A percentile compares a stretch with the other conserved stretches of the same genome.
These are phyloP conservation scores for Haberlea rhodopensis DNA, from an alignment of 257 asterid species.

Conservation along the genomic window DNA sequence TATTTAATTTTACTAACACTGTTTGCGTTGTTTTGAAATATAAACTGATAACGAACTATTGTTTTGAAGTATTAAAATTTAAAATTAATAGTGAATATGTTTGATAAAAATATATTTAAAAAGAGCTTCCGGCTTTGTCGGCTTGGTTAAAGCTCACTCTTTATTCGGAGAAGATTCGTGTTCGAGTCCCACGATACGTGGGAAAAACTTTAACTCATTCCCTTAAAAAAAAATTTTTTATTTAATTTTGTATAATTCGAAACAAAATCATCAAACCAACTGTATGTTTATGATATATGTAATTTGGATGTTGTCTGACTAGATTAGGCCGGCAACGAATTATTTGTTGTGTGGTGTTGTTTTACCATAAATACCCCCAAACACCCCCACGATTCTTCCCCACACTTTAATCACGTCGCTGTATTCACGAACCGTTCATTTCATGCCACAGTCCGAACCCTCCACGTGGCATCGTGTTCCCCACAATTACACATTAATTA, in stretches of 20 bases:
- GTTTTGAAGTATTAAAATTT: too few species aligned
- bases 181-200: too few species aligned
- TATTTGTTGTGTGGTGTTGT: neutral
- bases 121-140: too few species aligned
- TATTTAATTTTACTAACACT: neutral
- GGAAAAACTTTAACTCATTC: too few species aligned
- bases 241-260: too few species aligned
- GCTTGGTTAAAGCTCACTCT: too few species aligned
- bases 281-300: neutral
- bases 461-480: conserved; percentile 25
- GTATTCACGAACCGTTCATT: neutral
- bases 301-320: conserved; percentile 15
- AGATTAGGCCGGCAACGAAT: neutral
- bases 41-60: too few species aligned
- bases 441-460: neutral
- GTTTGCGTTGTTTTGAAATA: too few species aligned
- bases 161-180: too few species aligned
- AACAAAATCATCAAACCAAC: neutral
- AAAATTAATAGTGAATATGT: too few species aligned
- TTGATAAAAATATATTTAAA: too few species aligned
- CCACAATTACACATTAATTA: neutral
- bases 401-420: neutral
- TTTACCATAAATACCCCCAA: conserved; percentile 10
- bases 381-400: neutral
- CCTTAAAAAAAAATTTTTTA: too few species aligned